Percentiles rank a stretch among this genome's conserved stretches.
Evolutionary conservation across 2,329 filamentous ascomycete genomes (phyloP).

Genomic region (Trichoderma citrinoviride): DNA sequence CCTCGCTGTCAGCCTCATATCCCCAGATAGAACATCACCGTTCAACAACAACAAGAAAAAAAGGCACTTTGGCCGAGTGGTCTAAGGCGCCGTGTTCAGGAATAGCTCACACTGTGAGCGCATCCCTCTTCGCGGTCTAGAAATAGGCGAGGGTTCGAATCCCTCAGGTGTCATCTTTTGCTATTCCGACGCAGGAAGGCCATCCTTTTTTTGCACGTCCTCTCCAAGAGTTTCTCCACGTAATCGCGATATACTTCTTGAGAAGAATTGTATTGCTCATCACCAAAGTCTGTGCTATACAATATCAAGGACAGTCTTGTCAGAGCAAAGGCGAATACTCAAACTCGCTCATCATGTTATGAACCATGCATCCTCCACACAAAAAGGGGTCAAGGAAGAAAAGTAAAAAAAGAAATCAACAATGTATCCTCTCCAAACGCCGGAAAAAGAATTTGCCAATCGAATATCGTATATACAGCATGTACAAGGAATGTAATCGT

Average conservation of each 20-base stretch:
- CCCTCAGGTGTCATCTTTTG: constrained; percentile 32
- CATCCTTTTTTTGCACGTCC: not conserved
- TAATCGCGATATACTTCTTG: too few relatives aligned
- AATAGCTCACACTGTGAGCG: not conserved
- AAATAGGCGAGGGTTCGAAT: constrained; percentile 35
- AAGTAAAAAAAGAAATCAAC: not conserved
- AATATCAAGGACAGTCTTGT: not conserved
- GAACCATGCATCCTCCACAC: not conserved
- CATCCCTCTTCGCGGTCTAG: constrained; percentile 29
- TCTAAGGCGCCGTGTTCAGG: constrained; percentile 30
- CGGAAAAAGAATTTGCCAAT: not conserved
- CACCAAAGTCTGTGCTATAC: not conserved
- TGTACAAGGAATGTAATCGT: constrained; percentile 4
- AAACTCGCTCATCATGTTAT: constrained; percentile 1
- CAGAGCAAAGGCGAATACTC: not conserved
- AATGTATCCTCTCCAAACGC: not conserved
- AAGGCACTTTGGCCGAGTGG: constrained; percentile 32
- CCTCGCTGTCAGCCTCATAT: not conserved
- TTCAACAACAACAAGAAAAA: not conserved
- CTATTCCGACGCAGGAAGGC: not conserved
- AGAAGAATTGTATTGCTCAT: not conserved
- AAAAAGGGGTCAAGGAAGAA: not conserved
- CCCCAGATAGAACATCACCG: fast-evolving
- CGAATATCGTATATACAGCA: constrained; percentile 14
- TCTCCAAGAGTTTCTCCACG: too few relatives aligned